Base-by-base conservation (phyloP, 1,284 basidiomycete species). In the Melanopsichium pennsylvanicum region DNA sequence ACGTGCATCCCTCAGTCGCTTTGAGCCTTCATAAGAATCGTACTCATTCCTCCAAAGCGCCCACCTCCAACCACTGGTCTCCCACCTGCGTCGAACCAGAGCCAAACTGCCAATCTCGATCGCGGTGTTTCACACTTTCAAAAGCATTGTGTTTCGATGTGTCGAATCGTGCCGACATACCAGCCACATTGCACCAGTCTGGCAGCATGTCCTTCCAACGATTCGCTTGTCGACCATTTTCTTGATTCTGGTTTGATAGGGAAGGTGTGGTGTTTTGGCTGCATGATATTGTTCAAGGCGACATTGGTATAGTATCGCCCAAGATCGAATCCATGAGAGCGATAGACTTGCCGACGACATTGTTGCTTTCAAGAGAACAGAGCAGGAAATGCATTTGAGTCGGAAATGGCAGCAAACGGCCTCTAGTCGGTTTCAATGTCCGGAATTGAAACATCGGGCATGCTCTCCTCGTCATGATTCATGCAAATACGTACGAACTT, bases 371-470 rank as follows among this genome's bases (percentile, higher is more conserved):
- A 11, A 21, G n/a, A 16, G n/a, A n/a, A n/a, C n/a, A n/a, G n/a
- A n/a, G n/a, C 11, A 18, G 25, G 33, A 3, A 21, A 36, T 22
- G 23, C 32, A 21, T 15, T 8, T 29, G 13, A 16, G 23, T 4
- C 5, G 11, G 18, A 15, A 5, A 18, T 13, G 19, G 23, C 41
- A 19, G 26, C 48, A 41, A 12, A 44, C 42, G 42, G 42, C 37
- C 32, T 39, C 40, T n/a, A 44, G 32, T 48, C 45, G 39, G 46
- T 49, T 44, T 48, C 45, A 57, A 38, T 34, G 54, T 48, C 46
- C 39, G 48, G 19, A n/a, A 26, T 35, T 31, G 36, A 58, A 58
- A 44, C 25, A 43, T 22, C 5, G 18, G 19, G 29, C 6, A 42
- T 27, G 23, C 16, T 21, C 32, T 38, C 35, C 31, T 51, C 48